A percentile compares a stretch with the other conserved stretches of the same genome.
phyloP scores from a whole-genome alignment of 441 rosid genomes.

The Arabidopsis hybrid region DNA sequence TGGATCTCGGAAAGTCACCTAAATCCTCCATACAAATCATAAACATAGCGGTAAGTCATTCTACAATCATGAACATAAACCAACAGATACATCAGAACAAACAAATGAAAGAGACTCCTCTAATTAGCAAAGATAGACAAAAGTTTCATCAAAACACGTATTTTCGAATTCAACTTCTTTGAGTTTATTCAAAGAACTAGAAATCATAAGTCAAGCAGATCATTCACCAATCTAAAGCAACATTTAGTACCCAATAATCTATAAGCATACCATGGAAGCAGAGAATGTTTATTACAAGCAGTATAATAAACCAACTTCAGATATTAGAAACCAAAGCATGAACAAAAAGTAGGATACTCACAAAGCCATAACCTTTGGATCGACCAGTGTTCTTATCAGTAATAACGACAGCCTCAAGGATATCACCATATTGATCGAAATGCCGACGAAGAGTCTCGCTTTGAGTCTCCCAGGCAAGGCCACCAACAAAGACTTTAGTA shows the following conservation, averaged over 20 bases:
- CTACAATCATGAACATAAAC: constrained; percentile 33
- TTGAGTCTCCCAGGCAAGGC: constrained; percentile 98
- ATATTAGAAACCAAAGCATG: neutral
- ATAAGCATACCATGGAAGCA: constrained; percentile 27
- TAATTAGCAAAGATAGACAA: constrained; percentile 9
- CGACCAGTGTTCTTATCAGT: constrained; percentile 94
- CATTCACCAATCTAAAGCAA: neutral
- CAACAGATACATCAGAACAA: neutral
- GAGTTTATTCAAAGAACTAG: neutral
- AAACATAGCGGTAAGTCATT: constrained; percentile 56
- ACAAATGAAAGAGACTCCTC: neutral
- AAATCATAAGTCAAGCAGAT: constrained; percentile 6
- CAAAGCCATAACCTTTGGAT: constrained; percentile 99
- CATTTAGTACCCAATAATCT: neutral
- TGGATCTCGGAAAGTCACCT: constrained; percentile 98
- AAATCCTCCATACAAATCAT: constrained; percentile 74
- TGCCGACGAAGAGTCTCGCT: constrained; percentile 84
- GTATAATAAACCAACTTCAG: neutral
- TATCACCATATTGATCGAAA: constrained; percentile 88
- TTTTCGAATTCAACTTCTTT: neutral
- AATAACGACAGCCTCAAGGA: constrained; percentile 93
- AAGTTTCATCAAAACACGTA: constrained; percentile 19
- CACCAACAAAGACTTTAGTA: constrained; percentile 97
- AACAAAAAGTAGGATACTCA: constrained; percentile 57
- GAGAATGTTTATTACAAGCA: constrained; percentile 29